These are phyloP conservation scores for Candida krabiensis DNA, from an alignment of 805 yeast species.

Conservation along the genomic window DNA sequence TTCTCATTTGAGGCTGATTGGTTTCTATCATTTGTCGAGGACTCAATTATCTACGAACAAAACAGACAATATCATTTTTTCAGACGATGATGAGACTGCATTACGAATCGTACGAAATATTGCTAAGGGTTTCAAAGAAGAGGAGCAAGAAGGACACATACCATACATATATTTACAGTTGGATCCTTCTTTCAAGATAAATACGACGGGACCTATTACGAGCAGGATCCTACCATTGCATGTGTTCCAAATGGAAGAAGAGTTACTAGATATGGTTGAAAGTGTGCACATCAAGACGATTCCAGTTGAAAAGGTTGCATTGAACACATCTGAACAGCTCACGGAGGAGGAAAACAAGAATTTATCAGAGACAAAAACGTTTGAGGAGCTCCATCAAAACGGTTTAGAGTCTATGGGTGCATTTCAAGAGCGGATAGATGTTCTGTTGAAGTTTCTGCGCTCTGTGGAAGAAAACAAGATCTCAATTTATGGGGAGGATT, in stretches of 20 bases:
- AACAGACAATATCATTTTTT: background rate
- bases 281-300: constrained; percentile 12
- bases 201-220: background rate
- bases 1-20: constrained; percentile 25
- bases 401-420: constrained; percentile 4
- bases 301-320: constrained; percentile 15
- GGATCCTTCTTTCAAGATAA: constrained; percentile 2
- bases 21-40: constrained; percentile 19
- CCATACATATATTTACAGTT: background rate
- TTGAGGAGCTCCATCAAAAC: constrained; percentile 4
- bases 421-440: constrained; percentile 4
- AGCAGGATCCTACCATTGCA: constrained; percentile 4
- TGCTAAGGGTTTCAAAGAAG: no score
- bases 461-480: constrained; percentile 7
- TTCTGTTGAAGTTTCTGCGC: constrained; percentile 14
- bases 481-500: background rate
- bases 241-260: background rate
- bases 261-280: background rate
- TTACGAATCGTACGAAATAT: background rate
- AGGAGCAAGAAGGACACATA: background rate
- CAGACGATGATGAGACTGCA: background rate
- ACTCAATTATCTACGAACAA: background rate
- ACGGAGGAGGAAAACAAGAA: background rate
- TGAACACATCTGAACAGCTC: constrained; percentile 12
- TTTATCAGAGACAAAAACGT: background rate